These are phyloP conservation scores for Xanthoconium separans DNA, from an alignment of 1,284 basidiomycete genomes.

Conservation along the genomic window DNA sequence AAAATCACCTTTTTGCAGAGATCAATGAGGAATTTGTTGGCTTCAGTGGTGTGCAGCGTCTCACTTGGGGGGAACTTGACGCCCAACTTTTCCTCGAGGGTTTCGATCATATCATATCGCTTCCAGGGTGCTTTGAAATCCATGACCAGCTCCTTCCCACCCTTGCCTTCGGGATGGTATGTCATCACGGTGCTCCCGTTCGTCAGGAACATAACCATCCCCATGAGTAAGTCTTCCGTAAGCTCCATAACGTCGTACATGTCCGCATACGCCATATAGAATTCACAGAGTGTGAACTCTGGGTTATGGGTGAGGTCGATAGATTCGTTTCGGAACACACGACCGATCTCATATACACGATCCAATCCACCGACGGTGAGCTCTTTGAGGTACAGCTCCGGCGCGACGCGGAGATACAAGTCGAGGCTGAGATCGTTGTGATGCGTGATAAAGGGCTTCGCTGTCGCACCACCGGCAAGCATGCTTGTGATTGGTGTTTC, in stretches of 20 bases:
- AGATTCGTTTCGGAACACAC: slow-evolving; percentile 98
- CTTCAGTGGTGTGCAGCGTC: slow-evolving; percentile 84
- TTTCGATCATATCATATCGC: slow-evolving; percentile 97
- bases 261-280: slow-evolving; percentile 99
- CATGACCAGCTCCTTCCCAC: slow-evolving; percentile 74
- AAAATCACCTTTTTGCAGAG: slow-evolving; percentile 74
- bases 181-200: slow-evolving; percentile 79
- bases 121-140: slow-evolving; percentile 98
- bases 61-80: slow-evolving; percentile 95
- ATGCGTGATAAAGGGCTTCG: slow-evolving; percentile 98
- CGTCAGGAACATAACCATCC: slow-evolving; percentile 88
- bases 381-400: slow-evolving; percentile 98
- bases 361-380: slow-evolving; percentile 97
- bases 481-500: slow-evolving; percentile 99
- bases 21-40: slow-evolving; percentile 88
- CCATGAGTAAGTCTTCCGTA: slow-evolving; percentile 90
- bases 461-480: slow-evolving; percentile 95
- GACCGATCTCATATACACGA: slow-evolving; percentile 97
- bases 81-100: slow-evolving; percentile 90
- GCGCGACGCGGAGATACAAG: slow-evolving; percentile 97
- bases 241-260: slow-evolving; percentile 99
- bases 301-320: slow-evolving; percentile 99
- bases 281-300: slow-evolving; percentile 98
- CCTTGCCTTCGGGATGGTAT: slow-evolving; percentile 95
- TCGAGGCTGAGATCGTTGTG: slow-evolving; percentile 99